These are phyloP conservation scores for Pyrenophora teres DNA, from an alignment of 2,329 filamentous ascomycete genomes.

Conservation along the genomic window DNA sequence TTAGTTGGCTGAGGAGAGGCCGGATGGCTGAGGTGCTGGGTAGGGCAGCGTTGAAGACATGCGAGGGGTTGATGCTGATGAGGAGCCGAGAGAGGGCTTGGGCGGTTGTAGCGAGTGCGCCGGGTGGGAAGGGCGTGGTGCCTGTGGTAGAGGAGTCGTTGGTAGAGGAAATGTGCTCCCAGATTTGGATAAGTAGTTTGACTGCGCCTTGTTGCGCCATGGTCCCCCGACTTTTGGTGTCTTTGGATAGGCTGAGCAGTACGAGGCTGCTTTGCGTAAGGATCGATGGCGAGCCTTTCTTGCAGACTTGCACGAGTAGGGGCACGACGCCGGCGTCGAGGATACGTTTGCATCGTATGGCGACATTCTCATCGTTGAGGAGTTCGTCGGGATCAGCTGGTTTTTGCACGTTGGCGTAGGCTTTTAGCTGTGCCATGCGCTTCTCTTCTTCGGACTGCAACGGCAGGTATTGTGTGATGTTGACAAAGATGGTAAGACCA, in stretches of 20 bases:
- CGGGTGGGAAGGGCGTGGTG: conserved; percentile 37
- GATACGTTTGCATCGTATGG: conserved; percentile 73
- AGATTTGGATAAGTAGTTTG: conserved; percentile 76
- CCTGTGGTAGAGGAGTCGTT: conserved; percentile 52
- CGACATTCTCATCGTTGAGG: conserved; percentile 76
- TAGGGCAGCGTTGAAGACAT: conserved; percentile 80
- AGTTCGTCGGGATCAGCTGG: conserved; percentile 65
- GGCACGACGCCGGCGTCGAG: conserved; percentile 80
- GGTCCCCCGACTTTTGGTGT: conserved; percentile 72
- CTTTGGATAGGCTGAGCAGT: conserved; percentile 75
- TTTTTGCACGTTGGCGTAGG: conserved; percentile 86
- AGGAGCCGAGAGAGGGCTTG: conserved; percentile 84
- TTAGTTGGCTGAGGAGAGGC: conserved; percentile 76
- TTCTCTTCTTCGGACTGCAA: conserved; percentile 85
- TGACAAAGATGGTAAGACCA: conserved; percentile 80
- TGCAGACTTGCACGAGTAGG: conserved; percentile 75
- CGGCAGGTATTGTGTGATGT: conserved; percentile 81
- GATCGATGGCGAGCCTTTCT: conserved; percentile 71
- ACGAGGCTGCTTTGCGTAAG: conserved; percentile 76
- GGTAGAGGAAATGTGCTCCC: conserved; percentile 58
- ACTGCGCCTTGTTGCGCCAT: conserved; percentile 94
- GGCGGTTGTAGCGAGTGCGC: conserved; percentile 62
- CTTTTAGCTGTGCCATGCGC: conserved; percentile 88
- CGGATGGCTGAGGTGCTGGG: conserved; percentile 78
- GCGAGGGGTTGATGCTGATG: conserved; percentile 81